Evolutionary conservation across 2,329 filamentous ascomycete species (phyloP).

Genomic region (Aspergillus carbonarius): DNA sequence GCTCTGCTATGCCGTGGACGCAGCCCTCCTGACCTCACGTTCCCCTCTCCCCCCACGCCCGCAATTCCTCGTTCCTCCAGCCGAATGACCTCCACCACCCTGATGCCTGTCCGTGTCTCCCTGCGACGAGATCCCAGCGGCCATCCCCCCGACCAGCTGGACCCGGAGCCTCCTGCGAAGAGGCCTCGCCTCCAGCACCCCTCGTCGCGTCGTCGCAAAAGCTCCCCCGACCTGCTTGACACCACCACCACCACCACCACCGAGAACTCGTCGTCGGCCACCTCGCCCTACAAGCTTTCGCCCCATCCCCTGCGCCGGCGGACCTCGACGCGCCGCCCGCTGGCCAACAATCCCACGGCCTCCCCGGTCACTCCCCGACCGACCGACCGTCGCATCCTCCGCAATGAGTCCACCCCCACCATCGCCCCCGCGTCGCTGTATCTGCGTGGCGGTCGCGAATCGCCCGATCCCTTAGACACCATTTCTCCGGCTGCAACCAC

Average conservation of each 20-base stretch:
- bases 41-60: background rate
- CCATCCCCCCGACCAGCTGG: conserved; percentile 13
- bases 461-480: conserved; percentile 28
- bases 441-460: conserved; percentile 25
- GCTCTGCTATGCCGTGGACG: background rate
- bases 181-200: conserved; percentile 25
- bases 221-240: conserved; percentile 36
- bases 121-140: conserved; percentile 31
- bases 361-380: conserved; percentile 1
- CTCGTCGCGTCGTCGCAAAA: conserved; percentile 26
- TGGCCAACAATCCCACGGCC: background rate
- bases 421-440: conserved; percentile 18
- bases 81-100: conserved; percentile 18
- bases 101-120: conserved; percentile 36
- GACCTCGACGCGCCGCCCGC: conserved; percentile 5
- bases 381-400: conserved; percentile 16
- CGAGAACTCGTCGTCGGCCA: conserved; percentile 9
- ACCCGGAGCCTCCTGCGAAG: conserved; percentile 25
- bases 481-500: conserved; percentile 20
- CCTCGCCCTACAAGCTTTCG: conserved; percentile 15
- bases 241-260: conserved; percentile 27
- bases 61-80: background rate
- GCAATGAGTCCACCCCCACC: conserved; percentile 15
- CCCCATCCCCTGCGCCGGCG: conserved; percentile 1
- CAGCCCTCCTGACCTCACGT: background rate